Evolutionary conservation across 164 flowering plant genomes (phyloP).

Genomic region (Echeveria elegans): DNA sequence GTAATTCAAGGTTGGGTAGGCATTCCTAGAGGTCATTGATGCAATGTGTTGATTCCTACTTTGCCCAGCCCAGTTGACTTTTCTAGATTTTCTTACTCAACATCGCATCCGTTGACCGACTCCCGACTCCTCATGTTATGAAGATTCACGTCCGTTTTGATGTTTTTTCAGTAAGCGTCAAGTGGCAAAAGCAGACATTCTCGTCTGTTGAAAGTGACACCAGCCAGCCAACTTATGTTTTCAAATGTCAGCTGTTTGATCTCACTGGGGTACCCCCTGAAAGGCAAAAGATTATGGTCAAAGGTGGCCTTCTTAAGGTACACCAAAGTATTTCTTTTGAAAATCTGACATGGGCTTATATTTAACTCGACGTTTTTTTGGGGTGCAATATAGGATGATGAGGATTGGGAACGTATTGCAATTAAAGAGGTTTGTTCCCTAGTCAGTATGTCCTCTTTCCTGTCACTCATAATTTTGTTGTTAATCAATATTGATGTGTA

Average conservation of each 20-base stretch:
- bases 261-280: constrained; percentile 99
- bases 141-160: too few species aligned
- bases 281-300: constrained; percentile 95
- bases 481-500: neutral
- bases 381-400: constrained; percentile 69
- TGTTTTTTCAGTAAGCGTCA: constrained; percentile 67
- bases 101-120: too few species aligned
- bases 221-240: constrained; percentile 80
- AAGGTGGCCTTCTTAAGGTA: constrained; percentile 97
- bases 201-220: constrained; percentile 83
- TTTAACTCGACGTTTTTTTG: neutral
- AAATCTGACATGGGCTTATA: too few species aligned
- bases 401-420: constrained; percentile 80
- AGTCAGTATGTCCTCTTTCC: neutral
- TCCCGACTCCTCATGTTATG: too few species aligned
- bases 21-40: neutral
- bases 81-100: neutral
- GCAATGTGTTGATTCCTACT: neutral
- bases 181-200: constrained; percentile 88
- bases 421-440: constrained; percentile 62
- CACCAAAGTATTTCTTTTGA: neutral
- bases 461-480: neutral
- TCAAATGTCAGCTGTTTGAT: constrained; percentile 88
- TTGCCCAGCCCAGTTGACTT: neutral
- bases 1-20: neutral